phyloP scores from a whole-genome alignment of 2,329 filamentous ascomycete genomes.

The Fusarium transvaalense region DNA sequence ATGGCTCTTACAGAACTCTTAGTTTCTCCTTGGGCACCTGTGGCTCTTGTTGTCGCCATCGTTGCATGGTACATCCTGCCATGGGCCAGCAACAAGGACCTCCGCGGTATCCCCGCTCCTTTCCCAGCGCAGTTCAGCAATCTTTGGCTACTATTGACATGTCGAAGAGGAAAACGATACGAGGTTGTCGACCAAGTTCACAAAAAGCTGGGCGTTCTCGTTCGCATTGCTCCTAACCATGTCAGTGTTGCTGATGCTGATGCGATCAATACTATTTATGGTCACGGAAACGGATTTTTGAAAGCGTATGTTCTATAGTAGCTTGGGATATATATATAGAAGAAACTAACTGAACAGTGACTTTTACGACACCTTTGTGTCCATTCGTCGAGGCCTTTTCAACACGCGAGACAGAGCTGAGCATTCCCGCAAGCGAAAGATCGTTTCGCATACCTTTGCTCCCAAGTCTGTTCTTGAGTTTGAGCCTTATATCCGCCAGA shows the following conservation, averaged over 20 bases:
- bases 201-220: conserved; percentile 79
- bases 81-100: conserved; percentile 65
- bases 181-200: conserved; percentile 76
- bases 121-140: conserved; percentile 77
- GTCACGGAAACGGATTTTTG: conserved; percentile 80
- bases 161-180: conserved; percentile 75
- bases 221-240: conserved; percentile 87
- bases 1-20: conserved; percentile 41
- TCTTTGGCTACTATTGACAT: conserved; percentile 79
- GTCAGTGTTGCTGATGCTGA: conserved; percentile 83
- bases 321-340: fast-evolving
- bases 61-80: conserved; percentile 38
- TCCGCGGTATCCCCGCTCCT: conserved; percentile 71
- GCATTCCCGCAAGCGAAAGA: conserved; percentile 90
- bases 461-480: conserved; percentile 85
- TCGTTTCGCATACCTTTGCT: conserved; percentile 89
- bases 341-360: conserved; percentile 62
- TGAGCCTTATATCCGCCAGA: conserved; percentile 88
- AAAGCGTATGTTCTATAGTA: conserved; percentile 66
- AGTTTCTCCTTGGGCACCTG: conserved; percentile 38
- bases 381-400: conserved; percentile 86
- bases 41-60: conserved; percentile 21
- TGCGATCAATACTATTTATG: conserved; percentile 82
- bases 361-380: conserved; percentile 93
- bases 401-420: conserved; percentile 86